These are phyloP conservation scores for Jatropha curcas DNA, from an alignment of 345 rosid genomes.

Conservation along the genomic window DNA sequence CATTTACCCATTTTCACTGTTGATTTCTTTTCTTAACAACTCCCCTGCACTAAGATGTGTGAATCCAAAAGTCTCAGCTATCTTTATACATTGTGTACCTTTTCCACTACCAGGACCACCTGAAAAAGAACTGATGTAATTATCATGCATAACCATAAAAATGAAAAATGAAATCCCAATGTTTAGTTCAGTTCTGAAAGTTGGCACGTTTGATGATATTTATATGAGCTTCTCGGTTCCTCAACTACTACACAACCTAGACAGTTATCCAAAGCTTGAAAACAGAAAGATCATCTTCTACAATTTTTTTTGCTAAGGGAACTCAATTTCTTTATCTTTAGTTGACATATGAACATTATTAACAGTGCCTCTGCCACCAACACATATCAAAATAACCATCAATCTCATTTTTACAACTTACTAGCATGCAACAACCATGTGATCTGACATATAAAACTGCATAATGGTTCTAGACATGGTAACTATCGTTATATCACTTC, in stretches of 20 bases:
- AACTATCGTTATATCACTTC: neutral
- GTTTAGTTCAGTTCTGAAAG: neutral
- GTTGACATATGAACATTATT: neutral
- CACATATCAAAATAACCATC: neutral
- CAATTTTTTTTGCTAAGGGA: neutral
- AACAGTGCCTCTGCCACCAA: neutral
- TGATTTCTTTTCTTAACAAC: constrained; percentile 30
- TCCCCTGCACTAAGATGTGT: constrained; percentile 36
- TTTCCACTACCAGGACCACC: constrained; percentile 44
- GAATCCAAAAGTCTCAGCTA: constrained; percentile 34
- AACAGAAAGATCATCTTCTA: neutral
- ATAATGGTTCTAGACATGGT: neutral
- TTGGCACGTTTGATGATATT: neutral
- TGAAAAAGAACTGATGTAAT: constrained; percentile 1
- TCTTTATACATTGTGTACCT: constrained; percentile 35
- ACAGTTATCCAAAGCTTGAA: neutral
- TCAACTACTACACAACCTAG: neutral
- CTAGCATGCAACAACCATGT: neutral
- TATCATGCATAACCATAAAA: neutral
- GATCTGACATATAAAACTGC: neutral
- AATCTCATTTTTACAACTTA: neutral
- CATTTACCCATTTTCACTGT: constrained; percentile 26
- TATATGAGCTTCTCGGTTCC: neutral
- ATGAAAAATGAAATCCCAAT: neutral
- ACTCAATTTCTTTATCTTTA: neutral